These are phyloP conservation scores for Zarea fungicola DNA, from an alignment of 2,329 filamentous ascomycete genomes.

Conservation along the genomic window DNA sequence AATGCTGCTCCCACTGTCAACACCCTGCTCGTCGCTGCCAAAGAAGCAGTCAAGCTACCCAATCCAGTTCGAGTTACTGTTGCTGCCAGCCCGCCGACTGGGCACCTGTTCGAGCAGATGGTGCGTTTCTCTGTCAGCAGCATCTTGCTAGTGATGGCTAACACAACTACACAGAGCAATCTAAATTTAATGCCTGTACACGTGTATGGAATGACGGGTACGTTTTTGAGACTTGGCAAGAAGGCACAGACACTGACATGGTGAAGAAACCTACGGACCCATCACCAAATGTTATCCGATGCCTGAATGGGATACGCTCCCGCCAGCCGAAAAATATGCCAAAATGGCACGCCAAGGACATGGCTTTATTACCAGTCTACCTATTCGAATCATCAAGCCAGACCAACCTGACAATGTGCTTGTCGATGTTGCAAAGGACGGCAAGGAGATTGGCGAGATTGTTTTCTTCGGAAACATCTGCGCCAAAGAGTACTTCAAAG, in stretches of 20 bases:
- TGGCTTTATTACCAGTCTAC: constrained; percentile 78
- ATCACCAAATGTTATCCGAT: constrained; percentile 91
- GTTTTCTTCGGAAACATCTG: constrained; percentile 91
- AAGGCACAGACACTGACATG: background rate
- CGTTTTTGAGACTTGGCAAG: background rate
- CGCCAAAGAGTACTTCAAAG: constrained; percentile 86
- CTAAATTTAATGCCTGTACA: constrained; percentile 89
- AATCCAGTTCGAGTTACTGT: constrained; percentile 80
- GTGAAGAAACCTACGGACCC: constrained; percentile 81
- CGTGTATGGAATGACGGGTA: constrained; percentile 72
- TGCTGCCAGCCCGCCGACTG: constrained; percentile 83
- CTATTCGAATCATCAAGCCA: constrained; percentile 75
- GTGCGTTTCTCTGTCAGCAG: constrained; percentile 31
- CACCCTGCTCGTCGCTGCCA: constrained; percentile 77
- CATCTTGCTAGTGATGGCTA: background rate
- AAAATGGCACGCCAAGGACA: constrained; percentile 94
- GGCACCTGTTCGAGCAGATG: constrained; percentile 92
- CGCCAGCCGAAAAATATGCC: constrained; percentile 70
- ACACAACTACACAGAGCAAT: constrained; percentile 27
- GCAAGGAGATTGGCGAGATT: constrained; percentile 52
- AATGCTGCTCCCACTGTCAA: constrained; percentile 96
- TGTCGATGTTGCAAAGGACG: constrained; percentile 43
- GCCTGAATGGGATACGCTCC: constrained; percentile 74
- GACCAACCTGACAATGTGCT: constrained; percentile 59
- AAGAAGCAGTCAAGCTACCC: constrained; percentile 66